Base-by-base conservation (phyloP, 352 stramenopile species). In the Globisporangium uncinulatum region DNA sequence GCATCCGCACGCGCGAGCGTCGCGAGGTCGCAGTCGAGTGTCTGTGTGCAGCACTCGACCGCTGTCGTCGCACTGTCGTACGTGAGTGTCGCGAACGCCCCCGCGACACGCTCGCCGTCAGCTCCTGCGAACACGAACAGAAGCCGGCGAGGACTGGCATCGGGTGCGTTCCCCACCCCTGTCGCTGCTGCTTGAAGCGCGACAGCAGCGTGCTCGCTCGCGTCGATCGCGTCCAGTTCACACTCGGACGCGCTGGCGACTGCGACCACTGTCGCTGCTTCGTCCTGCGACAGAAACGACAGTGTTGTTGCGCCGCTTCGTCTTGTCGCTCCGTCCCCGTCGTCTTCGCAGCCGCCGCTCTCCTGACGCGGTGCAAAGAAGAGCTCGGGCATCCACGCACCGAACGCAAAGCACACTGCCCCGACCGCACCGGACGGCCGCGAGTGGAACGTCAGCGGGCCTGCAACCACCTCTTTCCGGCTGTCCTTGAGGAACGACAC, bases 401-500 rank as follows among this genome's bases (percentile, higher is more conserved):
- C 61, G 55, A 78, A 76, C 5, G 73, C 76, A 49, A 70, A 66
- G 55, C 66, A 83, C 34, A 83, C 66, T 13, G 75, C 76, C 0
- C 73, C 73, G 11, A 79, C 52, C 7, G 71, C 73, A 0, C 76
- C 76, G 14, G 71, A 79, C 15, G 73, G 76, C 10, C 66, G 62
- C 9, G 61, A 69, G 52, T 72, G 79, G 59, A 74, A 74, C 4
- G 55, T 71, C 39, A 83, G 48, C 3, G 73, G 69, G 0, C 71
- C 73, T 1, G 66, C 70, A 4, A 78, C 51, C 42, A 86, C 57
- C 2, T 57, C 45, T 46, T 76, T 79, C 10, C 69, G 53, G 9
- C 49, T 69, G 31, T 82, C 76, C 20, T 86, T 83, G 46, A 83
- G 65, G 51, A 73, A 82, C 41, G 76, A 82, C 39, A 80, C 46